phyloP scores from a whole-genome alignment of 192 early-diverging fungal species.

The Rhizoclosmatium sp. region DNA sequence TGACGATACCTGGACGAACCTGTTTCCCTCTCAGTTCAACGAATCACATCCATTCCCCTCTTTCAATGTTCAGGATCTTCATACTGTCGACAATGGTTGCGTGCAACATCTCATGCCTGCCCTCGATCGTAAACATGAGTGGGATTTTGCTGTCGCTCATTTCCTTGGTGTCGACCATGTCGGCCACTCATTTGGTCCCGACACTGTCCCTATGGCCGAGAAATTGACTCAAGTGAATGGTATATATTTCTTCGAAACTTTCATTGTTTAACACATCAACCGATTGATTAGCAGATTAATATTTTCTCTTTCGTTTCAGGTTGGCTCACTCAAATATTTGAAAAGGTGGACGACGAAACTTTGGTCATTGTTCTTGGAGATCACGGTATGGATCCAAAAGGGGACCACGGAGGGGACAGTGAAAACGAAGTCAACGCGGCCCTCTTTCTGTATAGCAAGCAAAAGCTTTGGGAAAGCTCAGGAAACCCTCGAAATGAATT shows the following conservation, averaged over 20 bases:
- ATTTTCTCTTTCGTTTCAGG: background rate
- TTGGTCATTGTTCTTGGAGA: constrained; percentile 92
- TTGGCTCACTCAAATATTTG: constrained; percentile 71
- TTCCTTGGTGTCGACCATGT: constrained; percentile 97
- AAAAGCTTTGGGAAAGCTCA: constrained; percentile 42
- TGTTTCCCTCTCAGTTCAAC: constrained; percentile 77
- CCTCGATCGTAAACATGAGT: constrained; percentile 48
- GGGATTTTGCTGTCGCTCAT: constrained; percentile 90
- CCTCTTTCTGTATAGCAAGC: constrained; percentile 82
- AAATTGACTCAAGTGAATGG: constrained; percentile 90
- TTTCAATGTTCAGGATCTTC: constrained; percentile 81
- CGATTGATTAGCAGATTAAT: background rate
- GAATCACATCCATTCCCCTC: constrained; percentile 61
- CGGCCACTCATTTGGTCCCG: constrained; percentile 90
- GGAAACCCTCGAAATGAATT: background rate
- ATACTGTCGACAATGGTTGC: constrained; percentile 92
- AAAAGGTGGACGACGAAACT: constrained; percentile 77
- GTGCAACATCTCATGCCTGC: constrained; percentile 63
- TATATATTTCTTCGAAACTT: background rate
- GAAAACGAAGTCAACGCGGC: constrained; percentile 87
- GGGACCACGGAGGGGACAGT: constrained; percentile 97
- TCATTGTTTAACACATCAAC: background rate
- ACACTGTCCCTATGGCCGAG: constrained; percentile 81
- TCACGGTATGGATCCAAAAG: constrained; percentile 95
- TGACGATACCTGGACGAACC: constrained; percentile 93